Percentiles rank a stretch among this genome's conserved stretches.
These are phyloP conservation scores for Botrytis deweyae DNA, from an alignment of 2,329 filamentous ascomycete species.

Conservation along the genomic window DNA sequence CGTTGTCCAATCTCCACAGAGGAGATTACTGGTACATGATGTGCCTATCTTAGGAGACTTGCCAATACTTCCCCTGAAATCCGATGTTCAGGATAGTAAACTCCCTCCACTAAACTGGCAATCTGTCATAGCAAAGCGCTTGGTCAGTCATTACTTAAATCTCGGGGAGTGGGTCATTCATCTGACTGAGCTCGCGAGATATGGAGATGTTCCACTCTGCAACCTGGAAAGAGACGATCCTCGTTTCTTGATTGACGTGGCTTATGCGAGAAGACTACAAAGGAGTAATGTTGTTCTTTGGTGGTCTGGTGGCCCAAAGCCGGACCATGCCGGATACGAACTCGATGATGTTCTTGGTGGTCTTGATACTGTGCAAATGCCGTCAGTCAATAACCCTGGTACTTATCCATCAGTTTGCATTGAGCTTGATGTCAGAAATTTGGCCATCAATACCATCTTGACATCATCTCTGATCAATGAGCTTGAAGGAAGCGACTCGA, in stretches of 20 bases:
- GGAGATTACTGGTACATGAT: slow-evolving; percentile 77
- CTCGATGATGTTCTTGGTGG: slow-evolving; percentile 82
- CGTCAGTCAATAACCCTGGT: slow-evolving; percentile 86
- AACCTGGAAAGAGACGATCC: slow-evolving; percentile 95
- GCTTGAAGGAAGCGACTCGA: slow-evolving; percentile 82
- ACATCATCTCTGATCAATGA: slow-evolving; percentile 97
- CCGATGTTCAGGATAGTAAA: slow-evolving; percentile 80
- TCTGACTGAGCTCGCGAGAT: slow-evolving; percentile 80
- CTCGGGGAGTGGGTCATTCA: slow-evolving; percentile 92
- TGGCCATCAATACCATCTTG: slow-evolving; percentile 96
- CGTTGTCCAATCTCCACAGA: slow-evolving; percentile 87
- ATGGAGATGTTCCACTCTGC: slow-evolving; percentile 91
- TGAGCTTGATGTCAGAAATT: slow-evolving; percentile 87
- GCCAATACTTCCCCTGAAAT: slow-evolving; percentile 76
- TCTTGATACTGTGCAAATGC: slow-evolving; percentile 87
- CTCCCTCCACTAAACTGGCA: slow-evolving; percentile 95
- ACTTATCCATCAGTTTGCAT: slow-evolving; percentile 97
- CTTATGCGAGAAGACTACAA: slow-evolving; percentile 86
- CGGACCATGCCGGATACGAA: slow-evolving; percentile 95
- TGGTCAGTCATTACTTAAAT: slow-evolving; percentile 87
- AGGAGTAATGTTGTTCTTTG: slow-evolving; percentile 92
- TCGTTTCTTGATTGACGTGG: slow-evolving; percentile 90
- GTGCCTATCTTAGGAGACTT: slow-evolving; percentile 81
- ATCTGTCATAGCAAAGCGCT: slow-evolving; percentile 76
- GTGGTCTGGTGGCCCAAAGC: slow-evolving; percentile 87